phyloP scores from a whole-genome alignment of 1,284 basidiomycete species.

The Moniliophthora roreri region DNA sequence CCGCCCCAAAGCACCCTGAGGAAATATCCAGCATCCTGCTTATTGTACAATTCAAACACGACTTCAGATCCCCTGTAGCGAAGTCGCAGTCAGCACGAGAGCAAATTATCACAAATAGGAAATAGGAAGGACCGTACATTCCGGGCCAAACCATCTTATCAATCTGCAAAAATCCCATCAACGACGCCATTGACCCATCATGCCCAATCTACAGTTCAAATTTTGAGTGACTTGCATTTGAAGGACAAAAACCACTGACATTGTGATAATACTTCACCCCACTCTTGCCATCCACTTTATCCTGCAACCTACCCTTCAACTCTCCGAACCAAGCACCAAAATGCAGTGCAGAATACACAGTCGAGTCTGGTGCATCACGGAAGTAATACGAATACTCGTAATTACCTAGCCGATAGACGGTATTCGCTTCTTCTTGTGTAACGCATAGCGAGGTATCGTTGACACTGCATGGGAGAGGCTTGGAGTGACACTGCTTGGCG shows the following conservation, averaged over 20 bases:
- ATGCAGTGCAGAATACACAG: conserved; percentile 36
- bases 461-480: conserved; percentile 40
- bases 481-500: conserved; percentile 47
- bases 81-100: neutral
- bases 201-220: conserved; percentile 34
- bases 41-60: conserved; percentile 43
- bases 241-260: conserved; percentile 18
- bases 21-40: conserved; percentile 25
- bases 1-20: conserved; percentile 48
- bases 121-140: conserved; percentile 38
- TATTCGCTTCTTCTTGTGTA: conserved; percentile 39
- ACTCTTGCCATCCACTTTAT: conserved; percentile 32
- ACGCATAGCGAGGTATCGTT: conserved; percentile 42
- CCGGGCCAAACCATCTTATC: conserved; percentile 50
- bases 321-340: conserved; percentile 46
- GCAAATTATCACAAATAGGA: too few species aligned
- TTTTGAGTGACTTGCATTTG: neutral
- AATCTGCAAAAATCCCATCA: conserved; percentile 45
- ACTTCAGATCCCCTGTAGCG: conserved; percentile 38
- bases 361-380: conserved; percentile 40
- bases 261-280: conserved; percentile 44
- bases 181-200: conserved; percentile 44
- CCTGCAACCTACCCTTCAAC: conserved; percentile 36
- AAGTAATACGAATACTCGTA: conserved; percentile 49
- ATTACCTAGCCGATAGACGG: conserved; percentile 44